Conservation (phyloP, 352 stramenopile genomes). For the Phytophthora aleatoria region DNA sequence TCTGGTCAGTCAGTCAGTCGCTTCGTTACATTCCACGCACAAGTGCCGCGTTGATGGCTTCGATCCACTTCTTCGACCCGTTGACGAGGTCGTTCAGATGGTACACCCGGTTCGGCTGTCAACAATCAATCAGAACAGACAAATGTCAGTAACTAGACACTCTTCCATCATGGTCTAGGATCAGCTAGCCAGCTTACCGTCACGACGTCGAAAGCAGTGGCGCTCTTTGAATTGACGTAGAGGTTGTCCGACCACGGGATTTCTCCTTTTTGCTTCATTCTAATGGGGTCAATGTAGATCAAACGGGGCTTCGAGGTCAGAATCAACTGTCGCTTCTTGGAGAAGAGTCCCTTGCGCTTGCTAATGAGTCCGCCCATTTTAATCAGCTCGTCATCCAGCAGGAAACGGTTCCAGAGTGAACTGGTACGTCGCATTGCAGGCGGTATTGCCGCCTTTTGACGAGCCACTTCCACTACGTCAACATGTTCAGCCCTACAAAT, state of each 20-base stretch:
- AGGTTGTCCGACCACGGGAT: conserved; percentile 87
- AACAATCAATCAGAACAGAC: conserved; percentile 1
- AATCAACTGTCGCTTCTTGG: conserved; percentile 88
- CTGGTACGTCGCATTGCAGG: conserved; percentile 71
- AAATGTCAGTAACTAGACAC: conserved; percentile 4
- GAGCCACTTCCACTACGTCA: conserved; percentile 79
- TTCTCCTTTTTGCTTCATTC: conserved; percentile 91
- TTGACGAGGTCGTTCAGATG: conserved; percentile 90
- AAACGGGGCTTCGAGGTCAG: conserved; percentile 84
- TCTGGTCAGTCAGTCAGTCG: conserved; percentile 25
- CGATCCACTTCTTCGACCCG: conserved; percentile 90
- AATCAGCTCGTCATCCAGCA: conserved; percentile 89
- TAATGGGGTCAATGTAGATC: conserved; percentile 92
- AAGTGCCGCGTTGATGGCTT: conserved; percentile 86
- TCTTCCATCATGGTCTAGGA: conserved; percentile 6
- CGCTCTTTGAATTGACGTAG: conserved; percentile 87
- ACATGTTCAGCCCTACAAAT: conserved; percentile 48
- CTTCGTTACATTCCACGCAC: conserved; percentile 61
- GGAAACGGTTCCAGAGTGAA: conserved; percentile 86
- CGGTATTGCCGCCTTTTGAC: conserved; percentile 73
- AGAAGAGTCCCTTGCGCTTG: conserved; percentile 90
- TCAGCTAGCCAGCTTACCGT: conserved; percentile 47
- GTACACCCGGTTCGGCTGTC: conserved; percentile 85
- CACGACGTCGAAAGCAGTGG: conserved; percentile 85
- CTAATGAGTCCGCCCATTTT: conserved; percentile 86